These are phyloP conservation scores for Catharanthus roseus DNA, from an alignment of 257 asterid species.

Conservation along the genomic window DNA sequence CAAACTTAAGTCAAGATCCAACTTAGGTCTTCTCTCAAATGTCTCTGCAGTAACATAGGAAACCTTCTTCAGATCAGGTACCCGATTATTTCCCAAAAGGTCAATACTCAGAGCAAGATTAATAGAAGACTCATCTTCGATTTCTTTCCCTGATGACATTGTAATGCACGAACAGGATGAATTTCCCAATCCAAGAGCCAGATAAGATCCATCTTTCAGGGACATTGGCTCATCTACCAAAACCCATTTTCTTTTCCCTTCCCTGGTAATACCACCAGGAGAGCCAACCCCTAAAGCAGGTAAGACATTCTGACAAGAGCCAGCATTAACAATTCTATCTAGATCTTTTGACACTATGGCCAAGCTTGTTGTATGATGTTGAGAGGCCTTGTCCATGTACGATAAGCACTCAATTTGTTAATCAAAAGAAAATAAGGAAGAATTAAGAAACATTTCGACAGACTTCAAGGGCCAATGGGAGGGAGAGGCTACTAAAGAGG, in stretches of 20 bases:
- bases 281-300: constrained; percentile 25
- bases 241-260: constrained; percentile 40
- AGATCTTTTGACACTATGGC: constrained; percentile 25
- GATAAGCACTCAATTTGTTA: constrained; percentile 14
- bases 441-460: constrained; percentile 14
- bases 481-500: background rate
- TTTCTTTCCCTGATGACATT: constrained; percentile 38
- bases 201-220: constrained; percentile 34
- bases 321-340: constrained; percentile 23
- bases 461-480: constrained; percentile 17
- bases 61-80: constrained; percentile 13
- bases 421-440: constrained; percentile 16
- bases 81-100: constrained; percentile 21
- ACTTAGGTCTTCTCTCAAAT: constrained; percentile 24
- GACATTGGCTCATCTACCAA: background rate
- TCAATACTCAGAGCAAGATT: constrained; percentile 44
- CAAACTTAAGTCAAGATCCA: constrained; percentile 55
- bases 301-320: constrained; percentile 3
- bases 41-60: constrained; percentile 19
- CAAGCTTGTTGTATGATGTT: constrained; percentile 21
- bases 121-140: constrained; percentile 35
- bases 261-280: constrained; percentile 19
- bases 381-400: constrained; percentile 52
- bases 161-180: constrained; percentile 37
- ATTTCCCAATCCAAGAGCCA: constrained; percentile 42